Evolutionary conservation across 1,284 basidiomycete species (phyloP).

Genomic region (Tilletia setariae): DNA sequence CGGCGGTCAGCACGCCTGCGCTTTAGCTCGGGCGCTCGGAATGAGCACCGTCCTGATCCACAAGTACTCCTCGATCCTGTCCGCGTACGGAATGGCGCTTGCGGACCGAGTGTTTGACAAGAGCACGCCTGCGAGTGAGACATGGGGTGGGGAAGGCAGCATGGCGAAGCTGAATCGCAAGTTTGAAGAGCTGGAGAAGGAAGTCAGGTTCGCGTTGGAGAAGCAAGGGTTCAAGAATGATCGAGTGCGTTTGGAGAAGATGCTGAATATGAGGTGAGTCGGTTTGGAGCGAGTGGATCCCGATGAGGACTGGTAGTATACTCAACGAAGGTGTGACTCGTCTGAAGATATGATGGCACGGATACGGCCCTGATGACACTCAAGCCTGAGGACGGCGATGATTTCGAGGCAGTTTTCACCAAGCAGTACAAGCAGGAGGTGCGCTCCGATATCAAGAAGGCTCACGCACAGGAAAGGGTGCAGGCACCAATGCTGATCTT

Average conservation of each 20-base stretch:
- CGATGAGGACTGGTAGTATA: not conserved
- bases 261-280: constrained; percentile 84
- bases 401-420: constrained; percentile 75
- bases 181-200: constrained; percentile 60
- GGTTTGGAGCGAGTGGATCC: too few species aligned
- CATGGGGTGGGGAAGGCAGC: constrained; percentile 55
- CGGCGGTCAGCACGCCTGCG: constrained; percentile 86
- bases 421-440: constrained; percentile 52
- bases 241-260: constrained; percentile 70
- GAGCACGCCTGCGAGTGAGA: constrained; percentile 79
- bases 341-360: constrained; percentile 61
- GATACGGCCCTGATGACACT: constrained; percentile 88
- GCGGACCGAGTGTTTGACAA: constrained; percentile 73
- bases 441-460: too few species aligned
- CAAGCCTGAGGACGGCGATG: constrained; percentile 62
- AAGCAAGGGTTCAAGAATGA: constrained; percentile 75
- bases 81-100: constrained; percentile 82
- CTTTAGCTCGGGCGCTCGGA: constrained; percentile 74
- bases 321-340: too few species aligned
- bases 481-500: too few species aligned
- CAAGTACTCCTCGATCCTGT: constrained; percentile 78
- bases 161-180: constrained; percentile 25
- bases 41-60: constrained; percentile 82
- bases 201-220: constrained; percentile 65
- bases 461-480: too few species aligned